Evolutionary conservation across 2,329 filamentous ascomycete genomes (phyloP), one percentile per base, ranked within the genome.

Genomic region (Fusarium torreyae): DNA sequence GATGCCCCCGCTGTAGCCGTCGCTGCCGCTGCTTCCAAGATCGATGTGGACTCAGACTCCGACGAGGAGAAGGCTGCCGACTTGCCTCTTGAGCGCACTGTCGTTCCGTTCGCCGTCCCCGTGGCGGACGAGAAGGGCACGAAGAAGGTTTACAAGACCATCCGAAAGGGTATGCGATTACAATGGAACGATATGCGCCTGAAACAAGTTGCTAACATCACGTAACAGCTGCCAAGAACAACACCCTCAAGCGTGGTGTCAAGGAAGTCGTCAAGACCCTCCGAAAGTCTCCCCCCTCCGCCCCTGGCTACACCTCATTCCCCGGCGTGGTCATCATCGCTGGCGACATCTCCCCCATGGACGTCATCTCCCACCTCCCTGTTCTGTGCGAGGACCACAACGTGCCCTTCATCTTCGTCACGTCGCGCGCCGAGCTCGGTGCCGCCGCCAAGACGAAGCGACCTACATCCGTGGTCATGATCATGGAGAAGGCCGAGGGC

Each of bases 221-320:
- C 31, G 45, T 13, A 26, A 61, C 81, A 98, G 96, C 95, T 74
- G 94, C 96, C 76, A 97, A 97, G 84, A 90, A 94, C 84, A 97
- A 97, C 84, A 92, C 93, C 63, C 92, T 99, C 78, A 97, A 97
- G 86, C 94, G 96, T 78, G 96, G 96, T 78, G 96, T 99, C 72
- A 99, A 99, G 84, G 96, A 99, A 85, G 95, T 97, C 78, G 94
- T 98, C 84, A 99, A 99, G 86, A 92, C 94, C 34, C 92, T 99
- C 75, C 94, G 96, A 85, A 98, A 98, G 85, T 95, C 94, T 15
- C 87, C 92, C 60, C 81, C 89, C 74, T 88, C 90, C 59, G 88
- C 89, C n/a, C 87, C 89, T 64, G 87, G 88, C 70, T 84, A 88
- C 77, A 85, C 87, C 53, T 80, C 87, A 55, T 85, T 90, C 76